Evolutionary conservation across 2,329 filamentous ascomycete genomes (phyloP), one percentile per base, ranked within the genome.

Genomic region (Cordyceps fumosorosea): DNA sequence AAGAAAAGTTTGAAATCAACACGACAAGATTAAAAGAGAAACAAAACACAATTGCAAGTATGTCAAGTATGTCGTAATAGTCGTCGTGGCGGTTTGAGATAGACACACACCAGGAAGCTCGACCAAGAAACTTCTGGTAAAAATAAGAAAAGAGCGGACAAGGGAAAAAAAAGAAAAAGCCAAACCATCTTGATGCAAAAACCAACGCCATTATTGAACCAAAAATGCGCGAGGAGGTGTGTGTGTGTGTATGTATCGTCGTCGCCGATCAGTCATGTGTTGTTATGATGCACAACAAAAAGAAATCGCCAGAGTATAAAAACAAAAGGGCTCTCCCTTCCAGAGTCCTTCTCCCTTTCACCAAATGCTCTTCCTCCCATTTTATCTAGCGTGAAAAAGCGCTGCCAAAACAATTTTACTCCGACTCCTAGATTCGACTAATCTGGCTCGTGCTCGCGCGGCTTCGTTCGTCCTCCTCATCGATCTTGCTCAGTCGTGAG

Each of bases 401-500:
- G 16, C 40, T 6, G 16, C 16, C 18, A 44, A 44, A n/a, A 3
- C 16, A 16, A 16, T 47, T 14, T 62, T 20, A 62, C 52, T 53
- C 34, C 60, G 47, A 62, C 54, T 57, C 60, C 60, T 62, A 62
- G 18, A 52, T 20, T 45, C 83, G 81, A 69, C 83, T 86, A 66
- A 81, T 74, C 64, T 86, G 83, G 71, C 86, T 88, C 12, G 86
- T 86, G 67, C 89, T 90, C 16, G 89, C 90, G 24, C 89, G 84
- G 71, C 89, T 90, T 56, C 86, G 81, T 75, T 96, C 91, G 67
- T 96, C 89, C 70, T 91, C 91, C 70, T 92, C 89, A 34, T 95
- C 82, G 32, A 96, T 92, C 75, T 96, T 92, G 73, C 91, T 96
- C 65, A 96, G 78, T 62, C 93, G 81, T 10, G 92, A 96, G 0